Conservation (phyloP, 2,329 filamentous ascomycete genomes). For the Cladosporium austrohemisphaericum region DNA sequence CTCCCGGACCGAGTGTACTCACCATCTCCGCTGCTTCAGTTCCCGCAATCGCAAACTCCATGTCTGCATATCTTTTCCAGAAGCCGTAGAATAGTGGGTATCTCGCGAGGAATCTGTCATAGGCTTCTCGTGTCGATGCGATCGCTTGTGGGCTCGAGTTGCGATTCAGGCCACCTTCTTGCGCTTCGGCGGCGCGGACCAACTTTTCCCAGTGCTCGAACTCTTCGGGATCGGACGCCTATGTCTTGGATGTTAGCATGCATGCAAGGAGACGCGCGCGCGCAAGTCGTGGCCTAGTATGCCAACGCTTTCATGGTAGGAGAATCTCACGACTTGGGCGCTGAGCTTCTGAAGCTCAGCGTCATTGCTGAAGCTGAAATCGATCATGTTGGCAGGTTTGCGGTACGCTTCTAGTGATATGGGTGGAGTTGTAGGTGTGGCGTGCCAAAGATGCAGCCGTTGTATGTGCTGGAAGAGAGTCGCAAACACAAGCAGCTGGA, state of each 20-base stretch:
- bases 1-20: conserved; percentile 29
- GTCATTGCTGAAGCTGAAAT: conserved; percentile 32
- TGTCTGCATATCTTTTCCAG: conserved; percentile 99
- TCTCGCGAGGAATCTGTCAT: conserved; percentile 89
- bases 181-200: conserved; percentile 72
- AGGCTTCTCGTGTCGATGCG: conserved; percentile 77
- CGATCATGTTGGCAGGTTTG: conserved; percentile 23
- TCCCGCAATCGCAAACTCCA: conserved; percentile 94
- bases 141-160: conserved; percentile 96
- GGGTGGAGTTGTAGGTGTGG: not conserved
- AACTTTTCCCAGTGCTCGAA: conserved; percentile 96
- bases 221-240: conserved; percentile 74
- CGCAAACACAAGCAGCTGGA: conserved; percentile 1
- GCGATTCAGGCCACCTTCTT: conserved; percentile 90
- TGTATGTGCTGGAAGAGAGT: not conserved
- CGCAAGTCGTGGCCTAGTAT: not conserved
- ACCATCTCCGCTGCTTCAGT: conserved; percentile 98
- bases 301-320: not conserved
- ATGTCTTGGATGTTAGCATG: conserved; percentile 14
- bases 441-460: not conserved
- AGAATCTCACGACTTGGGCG: conserved; percentile 26
- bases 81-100: conserved; percentile 96
- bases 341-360: conserved; percentile 30
- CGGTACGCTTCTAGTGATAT: too few species aligned
- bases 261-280: not conserved